Base-by-base conservation (phyloP, 1,284 basidiomycete species). In the Athelia psychrophila region DNA sequence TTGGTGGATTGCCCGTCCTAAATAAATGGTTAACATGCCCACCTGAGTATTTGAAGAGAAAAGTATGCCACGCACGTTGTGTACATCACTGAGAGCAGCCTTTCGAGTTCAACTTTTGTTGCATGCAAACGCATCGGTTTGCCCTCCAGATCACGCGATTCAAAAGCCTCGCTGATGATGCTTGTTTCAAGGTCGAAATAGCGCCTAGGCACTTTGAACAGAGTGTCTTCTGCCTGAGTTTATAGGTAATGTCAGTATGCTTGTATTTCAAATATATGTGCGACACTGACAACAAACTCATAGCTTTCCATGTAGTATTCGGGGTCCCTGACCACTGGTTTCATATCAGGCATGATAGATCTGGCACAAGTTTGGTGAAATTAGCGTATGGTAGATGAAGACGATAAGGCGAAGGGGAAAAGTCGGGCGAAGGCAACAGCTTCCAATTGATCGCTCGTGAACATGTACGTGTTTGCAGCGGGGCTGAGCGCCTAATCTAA, bases 61-160 rank as follows among this genome's bases (percentile, higher is more conserved):
- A 6, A 30, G 27, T n/a, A 30, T 30, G 5, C 27, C 16, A 42
- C 46, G 19, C 18, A 49, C 47, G 22, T 27, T 22, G 51, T 49
- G 19, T 49, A 52, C 23, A 52, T 52, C 19, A 52, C 48, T 13
- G 48, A 23, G 10, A 52, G 48, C 24, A 52, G 25, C 18, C 20
- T 18, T 15, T 47, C 38, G 36, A 52, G 49, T 22, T 52, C 51
- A 18, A 42, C n/a, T n/a, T 22, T 42, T 47, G 22, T 22, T 49
- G n/a, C n/a, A 30, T 6, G 27, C 27, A 30, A 30, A 30, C 27
- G 27, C 47, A 20, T 48, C 35, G 47, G 24, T 35, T 38, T 32
- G 24, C 12, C 51, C 51, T 22, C 48, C 51, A 9, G 48, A 33
- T n/a, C 12, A 20, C 18, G 20, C 19, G 22, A 19, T 18, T 5